These are phyloP conservation scores for Diaporthe sp. DNA, from an alignment of 2,329 filamentous ascomycete genomes.

Conservation along the genomic window DNA sequence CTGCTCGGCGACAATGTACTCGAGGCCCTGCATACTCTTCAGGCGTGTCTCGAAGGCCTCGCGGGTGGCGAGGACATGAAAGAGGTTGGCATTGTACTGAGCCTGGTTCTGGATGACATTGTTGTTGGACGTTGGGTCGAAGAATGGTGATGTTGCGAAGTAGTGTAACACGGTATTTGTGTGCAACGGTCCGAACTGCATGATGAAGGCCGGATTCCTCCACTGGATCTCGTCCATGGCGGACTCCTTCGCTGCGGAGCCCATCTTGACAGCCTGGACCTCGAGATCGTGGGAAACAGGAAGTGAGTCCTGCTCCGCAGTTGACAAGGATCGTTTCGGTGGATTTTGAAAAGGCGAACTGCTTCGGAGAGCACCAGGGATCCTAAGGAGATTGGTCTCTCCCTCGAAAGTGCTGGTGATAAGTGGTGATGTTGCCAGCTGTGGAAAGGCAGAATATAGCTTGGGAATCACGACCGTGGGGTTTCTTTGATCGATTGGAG, in stretches of 20 bases:
- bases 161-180: slow-evolving; percentile 77
- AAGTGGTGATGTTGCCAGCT: not conserved
- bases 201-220: slow-evolving; percentile 65
- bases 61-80: slow-evolving; percentile 69
- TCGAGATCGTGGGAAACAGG: not conserved
- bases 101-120: slow-evolving; percentile 74
- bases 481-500: slow-evolving; percentile 11
- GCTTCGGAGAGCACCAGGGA: too few species aligned
- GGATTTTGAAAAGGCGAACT: not conserved
- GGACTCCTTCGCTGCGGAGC: slow-evolving; percentile 59
- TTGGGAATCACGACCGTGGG: not conserved
- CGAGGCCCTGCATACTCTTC: slow-evolving; percentile 75
- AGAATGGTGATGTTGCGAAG: slow-evolving; percentile 77
- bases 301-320: not conserved
- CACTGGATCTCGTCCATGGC: slow-evolving; percentile 78
- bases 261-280: slow-evolving; percentile 52
- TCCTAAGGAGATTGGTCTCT: not conserved
- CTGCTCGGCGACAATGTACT: slow-evolving; percentile 76
- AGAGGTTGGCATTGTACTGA: slow-evolving; percentile 72
- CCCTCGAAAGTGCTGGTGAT: not conserved
- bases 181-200: slow-evolving; percentile 71
- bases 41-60: slow-evolving; percentile 75
- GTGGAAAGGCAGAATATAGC: slow-evolving; percentile 7
- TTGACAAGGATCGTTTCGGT: not conserved
- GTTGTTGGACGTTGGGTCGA: slow-evolving; percentile 78